These are phyloP conservation scores for Apiosordaria backusii DNA, from an alignment of 495 filamentous ascomycete genomes.

Conservation along the genomic window DNA sequence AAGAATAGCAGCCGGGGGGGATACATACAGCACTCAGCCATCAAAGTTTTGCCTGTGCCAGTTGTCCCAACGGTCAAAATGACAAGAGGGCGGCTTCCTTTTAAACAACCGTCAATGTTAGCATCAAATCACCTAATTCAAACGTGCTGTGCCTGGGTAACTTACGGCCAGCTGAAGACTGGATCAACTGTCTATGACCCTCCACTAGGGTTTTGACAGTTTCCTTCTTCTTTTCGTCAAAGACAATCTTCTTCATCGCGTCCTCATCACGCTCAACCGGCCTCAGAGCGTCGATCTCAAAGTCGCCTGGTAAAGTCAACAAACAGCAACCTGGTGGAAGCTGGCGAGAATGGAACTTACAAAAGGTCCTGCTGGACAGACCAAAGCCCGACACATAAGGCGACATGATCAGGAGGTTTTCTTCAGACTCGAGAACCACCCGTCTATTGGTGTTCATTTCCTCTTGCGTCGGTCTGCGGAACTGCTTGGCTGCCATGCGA, in stretches of 20 bases:
- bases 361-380: background rate
- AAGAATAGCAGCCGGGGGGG: background rate
- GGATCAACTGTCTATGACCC: background rate
- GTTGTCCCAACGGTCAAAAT: background rate
- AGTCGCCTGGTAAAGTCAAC: background rate
- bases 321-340: background rate
- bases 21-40: background rate
- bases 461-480: background rate
- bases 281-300: background rate
- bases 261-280: background rate
- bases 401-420: background rate
- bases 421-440: background rate
- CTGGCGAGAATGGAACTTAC: background rate
- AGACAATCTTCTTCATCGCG: background rate
- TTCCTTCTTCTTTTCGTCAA: background rate
- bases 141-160: background rate
- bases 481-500: background rate
- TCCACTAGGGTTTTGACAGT: background rate
- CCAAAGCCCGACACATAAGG: background rate
- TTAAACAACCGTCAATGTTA: background rate
- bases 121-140: background rate
- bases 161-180: background rate
- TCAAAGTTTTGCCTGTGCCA: background rate
- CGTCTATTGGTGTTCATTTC: background rate
- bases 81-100: background rate